Evolutionary conservation across 805 yeast genomes (phyloP).

Genomic region (Starmerella stigmatis): DNA sequence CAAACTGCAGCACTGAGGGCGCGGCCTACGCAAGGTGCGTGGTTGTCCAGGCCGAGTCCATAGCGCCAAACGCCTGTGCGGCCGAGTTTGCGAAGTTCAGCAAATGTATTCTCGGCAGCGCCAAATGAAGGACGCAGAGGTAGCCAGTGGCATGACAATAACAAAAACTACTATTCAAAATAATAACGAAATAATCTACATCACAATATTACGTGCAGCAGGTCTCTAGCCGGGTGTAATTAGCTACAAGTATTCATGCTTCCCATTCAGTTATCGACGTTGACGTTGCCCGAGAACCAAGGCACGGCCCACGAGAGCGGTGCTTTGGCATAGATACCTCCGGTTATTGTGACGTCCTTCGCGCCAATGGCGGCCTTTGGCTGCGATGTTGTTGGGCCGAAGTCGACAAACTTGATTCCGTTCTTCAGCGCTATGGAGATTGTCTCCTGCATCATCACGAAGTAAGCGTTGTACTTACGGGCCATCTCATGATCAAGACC

Average conservation of each 20-base stretch:
- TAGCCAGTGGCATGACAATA: neutral
- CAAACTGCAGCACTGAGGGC: slow-evolving; percentile 20
- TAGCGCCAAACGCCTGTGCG: slow-evolving; percentile 21
- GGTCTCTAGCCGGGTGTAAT: neutral
- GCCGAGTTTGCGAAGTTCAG: slow-evolving; percentile 20
- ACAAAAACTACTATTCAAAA: neutral
- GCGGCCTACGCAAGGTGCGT: slow-evolving; percentile 23
- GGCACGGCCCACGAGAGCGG: slow-evolving; percentile 24
- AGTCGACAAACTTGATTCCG: slow-evolving; percentile 35
- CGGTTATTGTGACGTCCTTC: slow-evolving; percentile 32
- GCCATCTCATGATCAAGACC: slow-evolving; percentile 36
- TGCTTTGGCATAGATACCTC: slow-evolving; percentile 31
- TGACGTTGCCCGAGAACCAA: slow-evolving; percentile 24
- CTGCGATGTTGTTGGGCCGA: slow-evolving; percentile 39
- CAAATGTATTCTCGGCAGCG: slow-evolving; percentile 13
- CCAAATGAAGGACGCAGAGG: neutral
- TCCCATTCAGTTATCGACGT: slow-evolving; percentile 16
- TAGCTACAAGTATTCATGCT: neutral
- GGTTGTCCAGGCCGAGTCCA: slow-evolving; percentile 20
- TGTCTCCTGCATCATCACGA: slow-evolving; percentile 42
- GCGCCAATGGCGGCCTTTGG: slow-evolving; percentile 38
- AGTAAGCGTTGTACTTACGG: slow-evolving; percentile 36
- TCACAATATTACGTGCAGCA: neutral
- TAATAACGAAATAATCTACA: neutral
- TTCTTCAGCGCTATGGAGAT: slow-evolving; percentile 35